A percentile compares a stretch with the other conserved stretches of the same genome.
phyloP scores from a whole-genome alignment of 345 rosid genomes.

The sweet orange (Citrus sinensis) region DNA sequence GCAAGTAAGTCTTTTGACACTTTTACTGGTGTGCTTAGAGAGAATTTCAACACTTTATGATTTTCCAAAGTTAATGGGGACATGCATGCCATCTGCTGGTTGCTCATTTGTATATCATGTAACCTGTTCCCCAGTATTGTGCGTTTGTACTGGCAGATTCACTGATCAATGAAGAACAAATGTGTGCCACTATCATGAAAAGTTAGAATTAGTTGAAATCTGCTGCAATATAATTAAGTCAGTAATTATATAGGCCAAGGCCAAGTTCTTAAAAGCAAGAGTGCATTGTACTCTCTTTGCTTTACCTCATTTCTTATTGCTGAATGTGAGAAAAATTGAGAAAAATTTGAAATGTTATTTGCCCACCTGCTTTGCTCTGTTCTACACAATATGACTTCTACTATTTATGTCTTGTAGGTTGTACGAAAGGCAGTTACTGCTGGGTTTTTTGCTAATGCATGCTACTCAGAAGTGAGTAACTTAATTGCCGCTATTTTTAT shows the following conservation, averaged over 20 bases:
- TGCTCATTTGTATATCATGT: neutral
- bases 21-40: neutral
- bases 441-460: slow-evolving; percentile 92
- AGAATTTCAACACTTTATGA: neutral
- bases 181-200: neutral
- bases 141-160: neutral
- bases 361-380: neutral
- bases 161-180: neutral
- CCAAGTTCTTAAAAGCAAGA: neutral
- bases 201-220: neutral
- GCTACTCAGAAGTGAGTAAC: slow-evolving; percentile 65
- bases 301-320: neutral
- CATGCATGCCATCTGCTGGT: neutral
- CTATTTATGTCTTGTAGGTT: slow-evolving; percentile 42
- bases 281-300: neutral
- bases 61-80: neutral
- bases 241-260: neutral
- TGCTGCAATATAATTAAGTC: neutral
- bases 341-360: neutral
- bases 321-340: neutral
- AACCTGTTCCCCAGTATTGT: neutral
- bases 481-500: neutral
- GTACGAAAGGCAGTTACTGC: slow-evolving; percentile 83
- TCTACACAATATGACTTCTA: neutral
- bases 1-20: slow-evolving; percentile 37